Conservation (phyloP, 495 filamentous ascomycete species). For the Aspergillus sclerotioniger region DNA sequence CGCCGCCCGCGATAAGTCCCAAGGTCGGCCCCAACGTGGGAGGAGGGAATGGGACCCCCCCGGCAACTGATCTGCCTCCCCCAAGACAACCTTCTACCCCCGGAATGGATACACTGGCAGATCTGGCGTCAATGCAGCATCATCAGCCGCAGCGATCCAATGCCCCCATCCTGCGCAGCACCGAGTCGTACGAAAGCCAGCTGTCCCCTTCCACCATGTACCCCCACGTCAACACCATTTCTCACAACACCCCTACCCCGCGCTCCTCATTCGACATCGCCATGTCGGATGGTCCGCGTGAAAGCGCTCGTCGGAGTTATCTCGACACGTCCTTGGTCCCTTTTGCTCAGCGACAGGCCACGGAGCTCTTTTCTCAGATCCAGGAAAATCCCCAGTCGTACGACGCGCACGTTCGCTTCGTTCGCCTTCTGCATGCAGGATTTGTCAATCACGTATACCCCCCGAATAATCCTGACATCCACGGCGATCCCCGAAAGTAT, state of each 20-base stretch:
- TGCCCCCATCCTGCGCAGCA: conserved; percentile 43
- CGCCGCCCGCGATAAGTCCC: conserved; percentile 28
- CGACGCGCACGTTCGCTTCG: conserved; percentile 61
- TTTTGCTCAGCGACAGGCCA: conserved; percentile 52
- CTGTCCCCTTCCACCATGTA: conserved; percentile 49
- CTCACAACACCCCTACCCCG: conserved; percentile 51
- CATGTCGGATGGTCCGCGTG: conserved; percentile 54
- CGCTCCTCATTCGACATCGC: conserved; percentile 55
- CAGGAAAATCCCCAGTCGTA: conserved; percentile 63
- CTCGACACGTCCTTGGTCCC: conserved; percentile 51
- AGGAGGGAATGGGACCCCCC: conserved; percentile 35
- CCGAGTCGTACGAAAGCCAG: conserved; percentile 48
- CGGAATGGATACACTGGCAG: conserved; percentile 65
- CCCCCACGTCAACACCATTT: conserved; percentile 48
- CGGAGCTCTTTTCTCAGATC: conserved; percentile 53
- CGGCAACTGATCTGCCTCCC: conserved; percentile 31
- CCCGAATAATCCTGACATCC: conserved; percentile 44
- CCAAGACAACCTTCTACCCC: conserved; percentile 54
- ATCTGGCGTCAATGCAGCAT: conserved; percentile 65
- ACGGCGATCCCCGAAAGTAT: conserved; percentile 49
- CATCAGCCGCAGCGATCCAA: conserved; percentile 54
- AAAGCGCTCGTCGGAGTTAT: conserved; percentile 48
- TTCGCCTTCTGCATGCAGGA: conserved; percentile 62
- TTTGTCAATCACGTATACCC: conserved; percentile 56
- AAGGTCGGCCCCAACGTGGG: conserved; percentile 28